Conservation (phyloP, 225 moss, liverwort and hornwort genomes). For the Sphagnum contortum region DNA sequence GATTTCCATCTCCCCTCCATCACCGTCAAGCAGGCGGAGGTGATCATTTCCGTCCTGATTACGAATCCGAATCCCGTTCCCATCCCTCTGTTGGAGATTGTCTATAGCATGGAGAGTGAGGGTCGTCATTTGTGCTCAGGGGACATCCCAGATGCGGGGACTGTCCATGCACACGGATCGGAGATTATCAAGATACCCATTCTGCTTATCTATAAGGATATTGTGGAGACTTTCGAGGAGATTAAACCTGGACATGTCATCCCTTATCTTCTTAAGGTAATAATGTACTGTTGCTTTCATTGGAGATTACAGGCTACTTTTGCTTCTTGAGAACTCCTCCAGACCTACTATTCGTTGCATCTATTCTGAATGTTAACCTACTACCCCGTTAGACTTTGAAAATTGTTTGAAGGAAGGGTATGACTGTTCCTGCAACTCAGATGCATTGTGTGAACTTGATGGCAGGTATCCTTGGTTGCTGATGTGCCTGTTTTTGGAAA, state of each 20-base stretch:
- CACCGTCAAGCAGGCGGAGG: constrained; percentile 45
- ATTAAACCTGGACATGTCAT: constrained; percentile 74
- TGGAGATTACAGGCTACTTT: too few relatives aligned
- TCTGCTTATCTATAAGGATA: constrained; percentile 59
- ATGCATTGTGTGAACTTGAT: not conserved
- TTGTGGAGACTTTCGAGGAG: constrained; percentile 65
- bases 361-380: too few relatives aligned
- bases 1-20: constrained; percentile 52
- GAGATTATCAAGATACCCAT: constrained; percentile 75
- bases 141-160: constrained; percentile 73
- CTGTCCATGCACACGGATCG: constrained; percentile 61
- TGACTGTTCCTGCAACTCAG: not conserved
- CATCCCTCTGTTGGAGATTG: constrained; percentile 76
- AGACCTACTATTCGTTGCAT: too few relatives aligned
- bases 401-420: too few relatives aligned
- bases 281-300: not conserved
- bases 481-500: constrained; percentile 87
- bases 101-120: constrained; percentile 61
- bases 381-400: too few relatives aligned
- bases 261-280: constrained; percentile 53
- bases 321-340: too few relatives aligned
- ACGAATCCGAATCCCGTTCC: constrained; percentile 81
- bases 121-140: constrained; percentile 59
- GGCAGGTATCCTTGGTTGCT: constrained; percentile 36
- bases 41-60: constrained; percentile 67